These are phyloP conservation scores for Kodamaea kaohsiungensis DNA, from an alignment of 805 yeast species.

Conservation along the genomic window DNA sequence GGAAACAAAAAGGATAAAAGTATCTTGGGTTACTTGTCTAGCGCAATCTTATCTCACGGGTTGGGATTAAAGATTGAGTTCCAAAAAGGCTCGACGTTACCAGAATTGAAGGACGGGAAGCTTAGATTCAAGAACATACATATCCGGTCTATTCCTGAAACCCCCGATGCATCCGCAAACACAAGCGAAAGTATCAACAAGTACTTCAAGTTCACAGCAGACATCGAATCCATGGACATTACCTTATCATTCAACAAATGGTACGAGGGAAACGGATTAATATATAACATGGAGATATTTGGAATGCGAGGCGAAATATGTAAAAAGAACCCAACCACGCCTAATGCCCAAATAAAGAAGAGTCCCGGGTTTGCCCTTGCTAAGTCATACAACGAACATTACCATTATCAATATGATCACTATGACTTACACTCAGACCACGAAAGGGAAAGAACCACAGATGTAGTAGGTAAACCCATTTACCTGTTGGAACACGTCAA, in stretches of 20 bases:
- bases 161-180: constrained; percentile 11
- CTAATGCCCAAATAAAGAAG: not conserved
- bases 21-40: constrained; percentile 33
- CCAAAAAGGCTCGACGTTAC: constrained; percentile 39
- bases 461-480: constrained; percentile 19
- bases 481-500: constrained; percentile 40
- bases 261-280: constrained; percentile 56
- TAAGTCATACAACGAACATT: constrained; percentile 25
- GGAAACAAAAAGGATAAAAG: constrained; percentile 21
- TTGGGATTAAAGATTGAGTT: constrained; percentile 38
- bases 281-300: constrained; percentile 47
- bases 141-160: constrained; percentile 6
- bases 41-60: constrained; percentile 40
- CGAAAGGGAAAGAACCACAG: not conserved
- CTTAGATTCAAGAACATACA: constrained; percentile 45
- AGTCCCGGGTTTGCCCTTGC: not conserved
- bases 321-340: constrained; percentile 8
- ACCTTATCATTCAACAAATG: constrained; percentile 54
- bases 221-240: constrained; percentile 44
- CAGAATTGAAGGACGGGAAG: constrained; percentile 52
- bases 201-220: constrained; percentile 21
- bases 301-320: constrained; percentile 46
- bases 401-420: constrained; percentile 35
- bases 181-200: constrained; percentile 10
- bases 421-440: constrained; percentile 23